These are phyloP conservation scores for Pelargonium nanum DNA, from an alignment of 345 rosid genomes.

Conservation along the genomic window DNA sequence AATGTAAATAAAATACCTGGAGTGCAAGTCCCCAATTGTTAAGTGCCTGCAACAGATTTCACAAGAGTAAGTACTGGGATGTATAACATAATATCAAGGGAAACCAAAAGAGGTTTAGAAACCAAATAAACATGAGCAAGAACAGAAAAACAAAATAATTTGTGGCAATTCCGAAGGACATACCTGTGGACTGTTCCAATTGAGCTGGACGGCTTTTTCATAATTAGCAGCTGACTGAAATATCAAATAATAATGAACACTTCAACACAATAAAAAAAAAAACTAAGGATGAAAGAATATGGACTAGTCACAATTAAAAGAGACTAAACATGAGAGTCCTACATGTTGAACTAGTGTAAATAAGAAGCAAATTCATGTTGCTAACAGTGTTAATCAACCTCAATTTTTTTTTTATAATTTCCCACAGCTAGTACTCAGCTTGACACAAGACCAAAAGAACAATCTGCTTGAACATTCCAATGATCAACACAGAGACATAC, in stretches of 20 bases:
- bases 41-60: conserved; percentile 58
- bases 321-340: too few relatives aligned
- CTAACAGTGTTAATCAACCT: neutral
- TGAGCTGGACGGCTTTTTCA: conserved; percentile 91
- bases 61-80: neutral
- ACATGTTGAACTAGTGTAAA: too few relatives aligned
- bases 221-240: conserved; percentile 87
- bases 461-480: too few relatives aligned
- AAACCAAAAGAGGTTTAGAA: neutral
- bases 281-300: too few relatives aligned
- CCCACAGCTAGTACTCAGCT: neutral
- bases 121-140: too few relatives aligned
- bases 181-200: conserved; percentile 99
- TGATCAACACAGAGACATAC: too few relatives aligned
- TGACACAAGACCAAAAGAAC: neutral
- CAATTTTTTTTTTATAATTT: neutral
- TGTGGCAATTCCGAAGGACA: neutral
- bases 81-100: neutral
- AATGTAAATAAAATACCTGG: conserved; percentile 42
- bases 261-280: neutral
- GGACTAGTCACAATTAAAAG: neutral
- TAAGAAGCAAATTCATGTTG: too few relatives aligned
- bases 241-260: conserved; percentile 4
- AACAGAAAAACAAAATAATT: neutral
- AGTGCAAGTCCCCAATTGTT: conserved; percentile 98